Percentiles rank a stretch among this genome's conserved stretches.
Evolutionary conservation across 306 rosid species (phyloP).

Genomic region (Purshia tridentata): DNA sequence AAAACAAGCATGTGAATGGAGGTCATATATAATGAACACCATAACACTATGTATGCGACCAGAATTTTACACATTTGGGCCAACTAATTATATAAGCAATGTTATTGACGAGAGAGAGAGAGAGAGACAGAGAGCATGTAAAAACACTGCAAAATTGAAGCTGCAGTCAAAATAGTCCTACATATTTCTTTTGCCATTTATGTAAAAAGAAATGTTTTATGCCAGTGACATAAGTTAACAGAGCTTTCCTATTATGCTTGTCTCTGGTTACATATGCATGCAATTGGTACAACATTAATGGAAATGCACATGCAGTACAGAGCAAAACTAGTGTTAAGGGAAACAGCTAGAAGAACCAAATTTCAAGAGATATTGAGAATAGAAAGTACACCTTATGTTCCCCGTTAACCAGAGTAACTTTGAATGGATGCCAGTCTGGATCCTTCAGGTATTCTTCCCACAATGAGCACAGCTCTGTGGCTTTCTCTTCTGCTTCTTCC

Average conservation of each 20-base stretch:
- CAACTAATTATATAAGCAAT: not conserved
- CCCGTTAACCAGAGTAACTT: slow-evolving; percentile 46
- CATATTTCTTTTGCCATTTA: too few relatives aligned
- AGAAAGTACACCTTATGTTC: slow-evolving; percentile 50
- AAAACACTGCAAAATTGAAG: too few relatives aligned
- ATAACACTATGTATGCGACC: not conserved
- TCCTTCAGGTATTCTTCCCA: slow-evolving; percentile 95
- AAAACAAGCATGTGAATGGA: slow-evolving; percentile 4
- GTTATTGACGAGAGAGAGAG: too few relatives aligned
- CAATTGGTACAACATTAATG: too few relatives aligned
- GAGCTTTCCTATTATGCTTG: too few relatives aligned
- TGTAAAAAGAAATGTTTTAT: too few relatives aligned
- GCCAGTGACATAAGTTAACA: too few relatives aligned
- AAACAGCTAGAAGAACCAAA: slow-evolving; percentile 13
- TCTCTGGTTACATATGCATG: too few relatives aligned
- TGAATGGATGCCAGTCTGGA: slow-evolving; percentile 96
- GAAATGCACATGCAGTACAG: too few relatives aligned
- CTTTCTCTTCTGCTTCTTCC: slow-evolving; percentile 79
- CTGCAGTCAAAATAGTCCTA: too few relatives aligned
- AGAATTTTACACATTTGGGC: not conserved
- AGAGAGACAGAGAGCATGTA: too few relatives aligned
- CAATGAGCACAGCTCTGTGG: slow-evolving; percentile 79
- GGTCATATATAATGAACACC: not conserved
- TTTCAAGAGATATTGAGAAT: slow-evolving; percentile 8
- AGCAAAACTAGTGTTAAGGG: slow-evolving; percentile 4